Conservation (phyloP, 2,329 filamentous ascomycete genomes). For the Aspergillus novofumigatus region DNA sequence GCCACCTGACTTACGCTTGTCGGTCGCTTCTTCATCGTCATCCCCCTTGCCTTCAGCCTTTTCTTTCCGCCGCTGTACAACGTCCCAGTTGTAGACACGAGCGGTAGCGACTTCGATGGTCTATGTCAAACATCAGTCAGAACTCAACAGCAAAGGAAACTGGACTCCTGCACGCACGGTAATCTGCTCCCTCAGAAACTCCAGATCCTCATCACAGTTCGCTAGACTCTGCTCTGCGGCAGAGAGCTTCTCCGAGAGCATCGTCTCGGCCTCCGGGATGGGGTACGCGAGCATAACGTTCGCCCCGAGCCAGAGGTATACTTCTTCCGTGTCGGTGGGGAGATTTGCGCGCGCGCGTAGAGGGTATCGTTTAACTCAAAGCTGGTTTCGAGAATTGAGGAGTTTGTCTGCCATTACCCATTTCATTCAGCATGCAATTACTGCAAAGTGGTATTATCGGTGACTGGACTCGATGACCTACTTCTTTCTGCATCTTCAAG, state of each 20-base stretch:
- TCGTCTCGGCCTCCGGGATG: slow-evolving; percentile 75
- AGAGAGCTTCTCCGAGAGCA: slow-evolving; percentile 71
- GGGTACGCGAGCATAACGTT: slow-evolving; percentile 98
- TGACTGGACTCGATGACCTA: slow-evolving; percentile 32
- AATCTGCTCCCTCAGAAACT: slow-evolving; percentile 93
- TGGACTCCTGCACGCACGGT: slow-evolving; percentile 59
- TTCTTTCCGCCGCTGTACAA: slow-evolving; percentile 90
- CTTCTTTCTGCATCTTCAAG: slow-evolving; percentile 70
- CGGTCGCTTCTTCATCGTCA: slow-evolving; percentile 43
- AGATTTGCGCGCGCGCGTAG: slow-evolving; percentile 80
- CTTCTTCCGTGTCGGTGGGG: slow-evolving; percentile 71
- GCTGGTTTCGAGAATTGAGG: slow-evolving; percentile 69
- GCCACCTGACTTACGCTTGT: slow-evolving; percentile 21
- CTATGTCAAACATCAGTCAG: slow-evolving; percentile 43
- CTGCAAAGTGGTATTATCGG: neutral
- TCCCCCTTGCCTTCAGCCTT: slow-evolving; percentile 55
- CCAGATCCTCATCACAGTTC: slow-evolving; percentile 95
- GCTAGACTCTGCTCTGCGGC: slow-evolving; percentile 73
- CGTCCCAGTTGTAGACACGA: slow-evolving; percentile 99
- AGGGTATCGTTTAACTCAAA: slow-evolving; percentile 97
- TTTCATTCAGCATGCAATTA: neutral
- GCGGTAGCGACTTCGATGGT: slow-evolving; percentile 96
- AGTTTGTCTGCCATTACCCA: slow-evolving; percentile 21
- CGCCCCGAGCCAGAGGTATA: slow-evolving; percentile 96
- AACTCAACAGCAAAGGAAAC: neutral